Percentiles rank a stretch among this genome's conserved stretches.
These are phyloP conservation scores for Plenodomus tracheiphilus DNA, from an alignment of 2,329 filamentous ascomycete genomes.

Conservation along the genomic window DNA sequence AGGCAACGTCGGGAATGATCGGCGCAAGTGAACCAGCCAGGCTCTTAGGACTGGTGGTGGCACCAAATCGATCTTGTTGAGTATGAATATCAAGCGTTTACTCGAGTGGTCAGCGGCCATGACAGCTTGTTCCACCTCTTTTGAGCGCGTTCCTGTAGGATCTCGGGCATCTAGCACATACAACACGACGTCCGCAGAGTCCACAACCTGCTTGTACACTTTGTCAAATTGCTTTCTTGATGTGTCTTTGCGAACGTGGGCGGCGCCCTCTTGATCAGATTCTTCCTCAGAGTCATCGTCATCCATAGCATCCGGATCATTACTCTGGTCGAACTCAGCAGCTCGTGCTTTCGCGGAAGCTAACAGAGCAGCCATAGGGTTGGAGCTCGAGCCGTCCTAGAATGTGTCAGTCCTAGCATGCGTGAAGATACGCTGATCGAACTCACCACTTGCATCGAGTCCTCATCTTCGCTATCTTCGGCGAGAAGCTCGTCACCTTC, in stretches of 20 bases:
- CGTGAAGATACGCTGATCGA: background rate
- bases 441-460: conserved; percentile 58
- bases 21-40: conserved; percentile 82
- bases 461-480: conserved; percentile 58
- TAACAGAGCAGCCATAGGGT: conserved; percentile 90
- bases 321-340: conserved; percentile 70
- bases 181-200: conserved; percentile 84
- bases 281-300: conserved; percentile 60
- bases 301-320: conserved; percentile 61
- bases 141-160: conserved; percentile 86
- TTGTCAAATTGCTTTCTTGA: conserved; percentile 92
- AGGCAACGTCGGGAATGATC: conserved; percentile 89
- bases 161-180: conserved; percentile 94
- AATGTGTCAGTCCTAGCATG: conserved; percentile 6
- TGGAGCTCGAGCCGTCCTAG: conserved; percentile 65
- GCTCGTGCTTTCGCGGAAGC: conserved; percentile 81
- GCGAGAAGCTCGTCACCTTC: conserved; percentile 60
- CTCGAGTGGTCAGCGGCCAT: conserved; percentile 83
- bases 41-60: conserved; percentile 78
- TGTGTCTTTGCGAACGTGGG: conserved; percentile 54
- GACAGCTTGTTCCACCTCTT: conserved; percentile 86
- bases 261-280: conserved; percentile 45
- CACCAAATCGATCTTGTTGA: conserved; percentile 95
- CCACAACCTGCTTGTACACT: conserved; percentile 90
- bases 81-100: conserved; percentile 85